Conservation (phyloP, 2,329 filamentous ascomycete species). For the Claviceps digitariae region DNA sequence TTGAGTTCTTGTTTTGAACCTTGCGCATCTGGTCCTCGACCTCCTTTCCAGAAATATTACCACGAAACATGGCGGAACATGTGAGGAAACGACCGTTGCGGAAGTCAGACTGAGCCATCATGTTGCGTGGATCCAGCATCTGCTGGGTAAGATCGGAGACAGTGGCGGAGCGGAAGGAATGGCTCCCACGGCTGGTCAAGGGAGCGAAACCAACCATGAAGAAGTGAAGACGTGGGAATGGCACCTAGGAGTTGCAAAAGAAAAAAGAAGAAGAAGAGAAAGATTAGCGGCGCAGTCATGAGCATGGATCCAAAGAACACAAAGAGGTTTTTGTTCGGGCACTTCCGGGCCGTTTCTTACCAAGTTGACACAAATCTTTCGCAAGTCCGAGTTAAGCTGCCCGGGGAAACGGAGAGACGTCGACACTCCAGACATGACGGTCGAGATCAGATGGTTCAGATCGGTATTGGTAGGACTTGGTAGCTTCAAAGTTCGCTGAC, state of each 20-base stretch:
- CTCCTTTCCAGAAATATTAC: conserved; percentile 99
- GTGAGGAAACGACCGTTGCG: conserved; percentile 98
- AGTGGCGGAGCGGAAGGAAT: conserved; percentile 93
- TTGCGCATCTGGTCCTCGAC: conserved; percentile 99
- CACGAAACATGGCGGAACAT: conserved; percentile 99
- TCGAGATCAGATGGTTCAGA: conserved; percentile 97
- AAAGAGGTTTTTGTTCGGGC: not conserved
- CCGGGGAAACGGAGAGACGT: conserved; percentile 98
- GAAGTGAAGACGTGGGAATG: conserved; percentile 99
- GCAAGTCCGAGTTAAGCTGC: conserved; percentile 98
- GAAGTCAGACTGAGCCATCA: conserved; percentile 99
- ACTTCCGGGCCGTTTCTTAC: not conserved
- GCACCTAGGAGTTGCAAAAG: conserved; percentile 41
- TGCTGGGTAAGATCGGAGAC: conserved; percentile 98
- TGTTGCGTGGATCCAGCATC: conserved; percentile 99
- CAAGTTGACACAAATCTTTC: conserved; percentile 99
- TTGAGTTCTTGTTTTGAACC: conserved; percentile 98
- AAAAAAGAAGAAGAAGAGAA: not conserved
- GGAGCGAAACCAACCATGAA: conserved; percentile 99
- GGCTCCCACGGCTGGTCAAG: conserved; percentile 68
- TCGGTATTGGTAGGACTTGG: conserved; percentile 97
- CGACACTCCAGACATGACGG: conserved; percentile 98
- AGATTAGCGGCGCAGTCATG: not conserved
- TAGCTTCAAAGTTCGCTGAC: conserved; percentile 99
- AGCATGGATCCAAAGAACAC: no score